phyloP scores from a whole-genome alignment of 805 yeast genomes.

The Wickerhamiella slavikovae region DNA sequence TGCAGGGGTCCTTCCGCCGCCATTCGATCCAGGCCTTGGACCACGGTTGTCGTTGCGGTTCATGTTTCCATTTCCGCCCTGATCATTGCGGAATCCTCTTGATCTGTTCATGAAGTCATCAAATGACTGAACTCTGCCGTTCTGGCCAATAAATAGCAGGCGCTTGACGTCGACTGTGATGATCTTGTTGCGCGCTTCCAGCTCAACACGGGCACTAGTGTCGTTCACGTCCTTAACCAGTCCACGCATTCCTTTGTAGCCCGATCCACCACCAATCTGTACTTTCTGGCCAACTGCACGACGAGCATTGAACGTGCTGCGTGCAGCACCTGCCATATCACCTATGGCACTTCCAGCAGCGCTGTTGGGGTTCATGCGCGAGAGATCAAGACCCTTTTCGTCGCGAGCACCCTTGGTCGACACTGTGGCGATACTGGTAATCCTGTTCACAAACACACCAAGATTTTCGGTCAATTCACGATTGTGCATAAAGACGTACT shows the following conservation, averaged over 20 bases:
- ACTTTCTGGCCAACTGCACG: constrained; percentile 61
- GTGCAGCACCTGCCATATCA: constrained; percentile 38
- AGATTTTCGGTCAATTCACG: constrained; percentile 64
- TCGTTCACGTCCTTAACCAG: constrained; percentile 88
- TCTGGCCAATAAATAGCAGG: constrained; percentile 48
- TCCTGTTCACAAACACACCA: constrained; percentile 73
- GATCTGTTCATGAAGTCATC: constrained; percentile 60
- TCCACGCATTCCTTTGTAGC: constrained; percentile 85
- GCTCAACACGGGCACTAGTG: constrained; percentile 73
- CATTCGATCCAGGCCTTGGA: background rate
- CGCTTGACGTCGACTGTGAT: constrained; percentile 66
- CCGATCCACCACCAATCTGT: constrained; percentile 70
- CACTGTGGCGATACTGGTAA: constrained; percentile 59
- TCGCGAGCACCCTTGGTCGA: constrained; percentile 61
- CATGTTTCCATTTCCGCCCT: background rate
- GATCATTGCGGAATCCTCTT: constrained; percentile 2
- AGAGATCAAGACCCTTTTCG: constrained; percentile 45
- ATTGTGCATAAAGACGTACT: constrained; percentile 58
- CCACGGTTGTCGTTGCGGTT: background rate
- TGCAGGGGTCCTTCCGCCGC: constrained; percentile 10
- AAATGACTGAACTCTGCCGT: constrained; percentile 39
- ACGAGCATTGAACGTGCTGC: constrained; percentile 18
- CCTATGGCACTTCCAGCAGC: constrained; percentile 18
- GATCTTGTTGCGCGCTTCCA: constrained; percentile 80
- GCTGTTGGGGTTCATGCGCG: constrained; percentile 69